Evolutionary conservation across 1,284 basidiomycete species (phyloP), one percentile per base, ranked within the genome.

Genomic region (Moniliella sp.): DNA sequence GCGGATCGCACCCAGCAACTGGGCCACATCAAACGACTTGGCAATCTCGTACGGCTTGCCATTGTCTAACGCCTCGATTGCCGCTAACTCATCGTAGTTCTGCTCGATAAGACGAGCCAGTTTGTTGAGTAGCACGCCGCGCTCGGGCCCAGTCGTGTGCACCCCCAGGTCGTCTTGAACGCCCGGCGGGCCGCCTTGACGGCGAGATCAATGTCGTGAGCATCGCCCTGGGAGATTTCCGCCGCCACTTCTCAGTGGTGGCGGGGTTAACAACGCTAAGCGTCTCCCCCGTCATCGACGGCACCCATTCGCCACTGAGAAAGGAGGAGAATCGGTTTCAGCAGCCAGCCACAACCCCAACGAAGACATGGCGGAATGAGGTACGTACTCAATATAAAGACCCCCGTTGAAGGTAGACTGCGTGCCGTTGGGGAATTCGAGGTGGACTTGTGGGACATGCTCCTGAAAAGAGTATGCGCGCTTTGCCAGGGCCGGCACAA

Each of bases 21-120:
- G 68, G 19, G 64, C 46, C 5, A 83, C 67, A 58, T 93, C 86
- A 32, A 70, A 74, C 29, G 57, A 18, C 23, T 27, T 26, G 4
- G 83, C 75, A 66, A 74, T 76, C 10, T 53, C 46, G 62, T 75
- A 84, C 1, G 82, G 75, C 65, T 84, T 84, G 34, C 65, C 71
- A 57, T 76, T 78, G 64, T 82, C 78, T 49, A 82, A 36, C 30
- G 51, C 48, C 48, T 61, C 53, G 43, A 55, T 51, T 33, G 46
- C 38, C 28, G 56, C 50, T n/a, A 37, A 86, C 55, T 76, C 75
- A 42, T 78, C 76, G 33, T 61, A 50, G 65, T 79, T 61, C 43
- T 67, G 55, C 55, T 80, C 75, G 65, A 88, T 75, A 27, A 78
- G 64, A 25, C 70, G 66, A 7, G 75, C 79, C 45, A 86, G 70